Conservation (phyloP, 371 early-diverging fungal genomes). For the Mucor circinelloides region DNA sequence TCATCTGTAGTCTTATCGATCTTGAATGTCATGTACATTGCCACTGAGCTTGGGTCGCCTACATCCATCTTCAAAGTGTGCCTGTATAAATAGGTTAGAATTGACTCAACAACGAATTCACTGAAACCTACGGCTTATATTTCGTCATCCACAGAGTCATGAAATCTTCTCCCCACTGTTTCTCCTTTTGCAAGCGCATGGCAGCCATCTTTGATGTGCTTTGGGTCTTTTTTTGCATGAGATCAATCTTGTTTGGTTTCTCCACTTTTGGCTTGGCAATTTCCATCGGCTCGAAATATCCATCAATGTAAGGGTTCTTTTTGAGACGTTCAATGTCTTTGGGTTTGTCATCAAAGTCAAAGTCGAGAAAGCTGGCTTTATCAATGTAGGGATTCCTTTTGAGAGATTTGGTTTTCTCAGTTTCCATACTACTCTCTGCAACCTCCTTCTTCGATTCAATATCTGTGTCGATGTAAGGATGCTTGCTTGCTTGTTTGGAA, state of each 20-base stretch:
- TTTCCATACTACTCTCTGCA: neutral
- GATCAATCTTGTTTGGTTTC: neutral
- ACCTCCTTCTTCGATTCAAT: neutral
- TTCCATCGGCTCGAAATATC: neutral
- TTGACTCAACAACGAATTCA: neutral
- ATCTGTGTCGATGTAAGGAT: neutral
- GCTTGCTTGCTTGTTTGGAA: no score
- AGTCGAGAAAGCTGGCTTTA: neutral
- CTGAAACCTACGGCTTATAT: neutral
- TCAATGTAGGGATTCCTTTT: neutral
- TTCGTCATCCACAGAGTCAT: neutral
- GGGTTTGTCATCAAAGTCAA: neutral
- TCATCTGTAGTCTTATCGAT: neutral
- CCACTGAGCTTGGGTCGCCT: neutral
- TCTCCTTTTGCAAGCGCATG: neutral
- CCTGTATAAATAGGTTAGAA: neutral
- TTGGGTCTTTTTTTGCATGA: neutral
- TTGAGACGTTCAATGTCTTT: neutral
- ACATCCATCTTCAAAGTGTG: neutral
- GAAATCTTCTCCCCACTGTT: neutral
- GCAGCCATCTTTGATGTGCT: neutral
- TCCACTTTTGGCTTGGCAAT: neutral
- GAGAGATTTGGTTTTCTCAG: neutral
- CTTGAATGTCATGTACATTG: neutral
- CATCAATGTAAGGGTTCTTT: neutral